A percentile compares a stretch with the other conserved stretches of the same genome.
phyloP scores from a whole-genome alignment of 768 basidiomycete genomes.

The Phanerochaete sordida region DNA sequence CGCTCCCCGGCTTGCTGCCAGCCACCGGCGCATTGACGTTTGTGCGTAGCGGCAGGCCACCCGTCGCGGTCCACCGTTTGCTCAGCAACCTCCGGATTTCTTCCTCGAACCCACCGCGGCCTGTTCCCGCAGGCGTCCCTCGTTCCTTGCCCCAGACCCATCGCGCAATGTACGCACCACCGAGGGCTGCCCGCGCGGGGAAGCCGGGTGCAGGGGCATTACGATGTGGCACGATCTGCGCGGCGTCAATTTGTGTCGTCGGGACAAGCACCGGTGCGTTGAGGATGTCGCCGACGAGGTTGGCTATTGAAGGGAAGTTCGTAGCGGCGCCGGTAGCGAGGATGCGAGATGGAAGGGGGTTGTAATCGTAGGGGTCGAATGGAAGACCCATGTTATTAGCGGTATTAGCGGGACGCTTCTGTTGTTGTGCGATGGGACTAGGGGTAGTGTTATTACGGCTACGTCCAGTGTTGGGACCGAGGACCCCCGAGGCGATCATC shows the following conservation, averaged over 20 bases:
- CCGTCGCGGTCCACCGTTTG: constrained; percentile 70
- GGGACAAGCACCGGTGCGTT: constrained; percentile 79
- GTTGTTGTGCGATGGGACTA: constrained; percentile 17
- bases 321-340: constrained; percentile 77
- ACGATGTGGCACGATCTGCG: constrained; percentile 66
- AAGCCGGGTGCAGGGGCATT: constrained; percentile 71
- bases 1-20: constrained; percentile 56
- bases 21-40: constrained; percentile 47
- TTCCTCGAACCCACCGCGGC: constrained; percentile 71
- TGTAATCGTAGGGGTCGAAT: constrained; percentile 77
- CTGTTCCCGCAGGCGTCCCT: constrained; percentile 31
- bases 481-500: constrained; percentile 65
- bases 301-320: constrained; percentile 80
- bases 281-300: constrained; percentile 79
- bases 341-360: constrained; percentile 60
- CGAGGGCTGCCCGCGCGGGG: constrained; percentile 67
- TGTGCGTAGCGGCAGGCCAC: constrained; percentile 56
- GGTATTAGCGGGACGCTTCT: constrained; percentile 14
- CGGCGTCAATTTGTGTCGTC: constrained; percentile 71
- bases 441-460: constrained; percentile 26
- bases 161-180: constrained; percentile 74
- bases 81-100: constrained; percentile 68
- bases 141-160: constrained; percentile 83
- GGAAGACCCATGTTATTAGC: constrained; percentile 55
- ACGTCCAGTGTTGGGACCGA: constrained; percentile 41